These are phyloP conservation scores for Trypethelium eluteriae DNA, from an alignment of 495 filamentous ascomycete species.

Conservation along the genomic window DNA sequence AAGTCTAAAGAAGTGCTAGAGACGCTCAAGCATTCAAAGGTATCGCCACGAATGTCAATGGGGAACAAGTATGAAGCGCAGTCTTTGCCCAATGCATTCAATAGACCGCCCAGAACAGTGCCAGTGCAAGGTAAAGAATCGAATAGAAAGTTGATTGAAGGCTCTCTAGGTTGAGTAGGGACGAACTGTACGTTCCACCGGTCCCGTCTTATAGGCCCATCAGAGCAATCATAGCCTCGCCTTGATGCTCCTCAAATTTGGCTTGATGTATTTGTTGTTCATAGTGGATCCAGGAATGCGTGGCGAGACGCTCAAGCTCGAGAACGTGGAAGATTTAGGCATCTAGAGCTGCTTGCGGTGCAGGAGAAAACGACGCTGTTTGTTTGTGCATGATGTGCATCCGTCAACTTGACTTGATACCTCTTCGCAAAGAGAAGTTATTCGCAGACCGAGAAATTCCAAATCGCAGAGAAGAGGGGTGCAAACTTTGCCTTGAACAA, in stretches of 20 bases:
- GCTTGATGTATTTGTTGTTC: not conserved
- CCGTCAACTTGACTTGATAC: not conserved
- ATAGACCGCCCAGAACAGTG: not conserved
- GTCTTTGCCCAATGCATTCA: not conserved
- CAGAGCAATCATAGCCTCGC: not conserved
- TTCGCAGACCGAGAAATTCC: not conserved
- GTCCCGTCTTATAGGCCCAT: constrained; percentile 3
- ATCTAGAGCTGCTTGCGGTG: not conserved
- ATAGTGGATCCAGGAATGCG: not conserved
- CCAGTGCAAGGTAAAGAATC: not conserved
- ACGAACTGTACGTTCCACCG: not conserved
- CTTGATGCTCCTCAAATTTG: not conserved
- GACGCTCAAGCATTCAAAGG: not conserved
- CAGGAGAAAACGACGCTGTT: constrained; percentile 1
- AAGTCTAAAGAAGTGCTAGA: not conserved
- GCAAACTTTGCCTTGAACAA: not conserved
- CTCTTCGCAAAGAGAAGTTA: not conserved
- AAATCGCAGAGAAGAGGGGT: not conserved
- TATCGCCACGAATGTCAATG: not conserved
- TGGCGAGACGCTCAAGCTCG: not conserved
- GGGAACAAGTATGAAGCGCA: not conserved
- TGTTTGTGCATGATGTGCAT: constrained; percentile 5
- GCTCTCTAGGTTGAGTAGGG: not conserved
- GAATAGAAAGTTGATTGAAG: not conserved
- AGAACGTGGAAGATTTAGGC: not conserved